Conservation (phyloP, 2,329 filamentous ascomycete genomes). For the Trichoderma cornu-damae region DNA sequence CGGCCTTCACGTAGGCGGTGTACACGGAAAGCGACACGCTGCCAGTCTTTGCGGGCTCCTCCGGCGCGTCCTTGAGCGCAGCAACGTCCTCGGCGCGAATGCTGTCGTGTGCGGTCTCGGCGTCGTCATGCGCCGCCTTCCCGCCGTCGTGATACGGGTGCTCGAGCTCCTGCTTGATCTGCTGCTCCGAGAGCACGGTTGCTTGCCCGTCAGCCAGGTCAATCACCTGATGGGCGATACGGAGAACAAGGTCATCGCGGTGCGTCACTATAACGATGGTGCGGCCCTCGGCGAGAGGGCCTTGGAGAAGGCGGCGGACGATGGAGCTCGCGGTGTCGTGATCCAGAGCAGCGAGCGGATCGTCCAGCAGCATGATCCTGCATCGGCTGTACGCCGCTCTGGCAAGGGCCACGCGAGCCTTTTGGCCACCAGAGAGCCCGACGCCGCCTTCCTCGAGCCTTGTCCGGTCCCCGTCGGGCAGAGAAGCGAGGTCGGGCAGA, state of each 20-base stretch:
- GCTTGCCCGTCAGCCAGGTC: conserved; percentile 61
- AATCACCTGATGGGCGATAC: conserved; percentile 68
- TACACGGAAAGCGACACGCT: conserved; percentile 73
- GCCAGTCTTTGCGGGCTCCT: conserved; percentile 47
- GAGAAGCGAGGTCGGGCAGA: conserved; percentile 49
- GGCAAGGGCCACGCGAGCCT: conserved; percentile 58
- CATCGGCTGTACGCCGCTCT: conserved; percentile 56
- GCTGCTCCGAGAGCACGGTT: conserved; percentile 42
- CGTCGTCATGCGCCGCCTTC: conserved; percentile 20
- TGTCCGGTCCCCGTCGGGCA: conserved; percentile 53
- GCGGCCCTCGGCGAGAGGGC: conserved; percentile 55
- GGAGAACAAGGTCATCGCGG: conserved; percentile 68
- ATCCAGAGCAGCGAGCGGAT: conserved; percentile 59
- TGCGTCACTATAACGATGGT: conserved; percentile 78
- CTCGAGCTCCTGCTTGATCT: conserved; percentile 39
- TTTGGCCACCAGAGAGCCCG: conserved; percentile 59
- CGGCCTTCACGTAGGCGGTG: conserved; percentile 79
- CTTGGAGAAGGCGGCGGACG: conserved; percentile 57
- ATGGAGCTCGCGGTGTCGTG: conserved; percentile 57
- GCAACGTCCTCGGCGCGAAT: conserved; percentile 27
- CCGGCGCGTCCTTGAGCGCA: conserved; percentile 28
- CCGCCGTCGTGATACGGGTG: conserved; percentile 33
- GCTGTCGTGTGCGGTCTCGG: conserved; percentile 30
- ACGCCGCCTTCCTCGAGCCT: conserved; percentile 59
- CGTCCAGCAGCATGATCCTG: conserved; percentile 55